Evolutionary conservation across 805 yeast species (phyloP), one percentile per base, ranked within the genome.

Genomic region (Saturnispora silvae): DNA sequence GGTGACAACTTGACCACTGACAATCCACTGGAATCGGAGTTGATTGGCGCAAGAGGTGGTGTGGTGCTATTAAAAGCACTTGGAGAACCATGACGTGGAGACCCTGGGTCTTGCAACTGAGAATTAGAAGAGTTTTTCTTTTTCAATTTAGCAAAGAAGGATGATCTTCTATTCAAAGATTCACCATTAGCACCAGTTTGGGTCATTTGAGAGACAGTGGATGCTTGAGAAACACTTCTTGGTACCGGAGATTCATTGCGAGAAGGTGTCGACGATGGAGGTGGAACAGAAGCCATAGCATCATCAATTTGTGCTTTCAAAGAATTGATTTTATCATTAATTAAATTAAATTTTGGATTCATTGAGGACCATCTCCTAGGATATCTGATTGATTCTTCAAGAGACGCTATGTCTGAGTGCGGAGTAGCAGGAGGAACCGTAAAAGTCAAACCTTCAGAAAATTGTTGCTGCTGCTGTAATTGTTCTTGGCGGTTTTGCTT

Each of bases 401-500:
- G 20, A 10, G 33, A 35, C 14, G 29, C 28, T 9, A 29, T 3
- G 13, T 20, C 30, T 15, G 34, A 32, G 10, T 8, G 10, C 7
- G 10, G 10, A 22, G 24, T 8, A 8, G 10, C 10, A 8, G 7
- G 24, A 8, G 24, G 24, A n/a, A n/a, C n/a, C n/a, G n/a, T n/a
- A n/a, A n/a, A n/a, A n/a, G n/a, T n/a, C n/a, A n/a, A n/a, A n/a
- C n/a, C n/a, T 22, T 22, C 10, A 8, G 10, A 22, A 7, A 8
- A 10, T 10, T 8, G 10, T 26, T 14, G 34, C 18, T 15, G 29
- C 5, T 29, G 19, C 4, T 25, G 17, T n/a, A 22, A 27, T 23
- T 46, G 51, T 24, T 44, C 47, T 25, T 43, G 24, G 20, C 44
- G 46, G 34, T 53, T 40, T 35, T 48, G 49, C 28, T 47, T 59